These are phyloP conservation scores for Phaeosphaeria sp. DNA, from an alignment of 2,329 filamentous ascomycete genomes.

Conservation along the genomic window DNA sequence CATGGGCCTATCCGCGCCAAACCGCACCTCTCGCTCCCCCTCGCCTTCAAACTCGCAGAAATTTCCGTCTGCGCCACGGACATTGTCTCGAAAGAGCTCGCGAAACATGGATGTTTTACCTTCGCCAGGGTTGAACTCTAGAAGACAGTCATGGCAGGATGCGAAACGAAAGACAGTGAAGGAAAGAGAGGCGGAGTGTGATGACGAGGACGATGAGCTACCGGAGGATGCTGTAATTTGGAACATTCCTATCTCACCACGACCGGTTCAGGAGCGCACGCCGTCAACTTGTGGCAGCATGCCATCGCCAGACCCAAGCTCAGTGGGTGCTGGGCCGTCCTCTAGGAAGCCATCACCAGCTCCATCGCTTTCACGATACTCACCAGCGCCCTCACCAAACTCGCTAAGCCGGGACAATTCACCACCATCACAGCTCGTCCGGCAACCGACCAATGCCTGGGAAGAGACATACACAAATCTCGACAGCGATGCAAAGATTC, in stretches of 20 bases:
- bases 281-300: constrained; percentile 38
- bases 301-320: constrained; percentile 29
- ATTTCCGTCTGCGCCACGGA: constrained; percentile 33
- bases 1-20: constrained; percentile 39
- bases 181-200: constrained; percentile 79
- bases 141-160: constrained; percentile 70
- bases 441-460: constrained; percentile 75
- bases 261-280: constrained; percentile 48
- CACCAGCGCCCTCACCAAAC: constrained; percentile 28
- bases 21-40: constrained; percentile 45
- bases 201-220: constrained; percentile 76
- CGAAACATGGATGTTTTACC: constrained; percentile 41
- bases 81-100: constrained; percentile 43
- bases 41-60: constrained; percentile 41
- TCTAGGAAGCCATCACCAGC: constrained; percentile 36
- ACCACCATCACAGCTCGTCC: constrained; percentile 35
- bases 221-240: constrained; percentile 80
- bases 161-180: constrained; percentile 69
- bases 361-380: constrained; percentile 26
- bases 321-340: constrained; percentile 18
- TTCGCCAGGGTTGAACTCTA: constrained; percentile 38
- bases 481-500: constrained; percentile 73
- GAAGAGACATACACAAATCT: constrained; percentile 72
- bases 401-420: constrained; percentile 26
- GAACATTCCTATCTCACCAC: constrained; percentile 81